Evolutionary conservation across 352 stramenopile species (phyloP).

Genomic region (Phytophthora sp.): DNA sequence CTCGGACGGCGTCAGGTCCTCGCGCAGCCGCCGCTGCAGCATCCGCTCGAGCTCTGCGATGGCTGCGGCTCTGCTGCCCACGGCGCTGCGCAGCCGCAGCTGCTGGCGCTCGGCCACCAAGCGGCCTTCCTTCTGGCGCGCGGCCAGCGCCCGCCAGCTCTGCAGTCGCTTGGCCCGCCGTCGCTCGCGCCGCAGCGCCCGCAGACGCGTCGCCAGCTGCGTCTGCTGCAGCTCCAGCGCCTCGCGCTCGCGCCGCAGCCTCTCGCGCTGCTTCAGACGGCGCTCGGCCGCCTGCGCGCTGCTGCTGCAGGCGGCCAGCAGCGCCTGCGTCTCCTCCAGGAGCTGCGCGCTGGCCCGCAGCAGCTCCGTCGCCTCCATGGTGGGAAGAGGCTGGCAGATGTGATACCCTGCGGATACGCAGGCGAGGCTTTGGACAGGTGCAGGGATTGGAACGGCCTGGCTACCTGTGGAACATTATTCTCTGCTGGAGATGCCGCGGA

Average conservation of each 20-base stretch:
- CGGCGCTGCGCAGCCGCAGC: conserved; percentile 9
- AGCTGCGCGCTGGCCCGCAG: conserved; percentile 11
- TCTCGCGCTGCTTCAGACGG: conserved; percentile 31
- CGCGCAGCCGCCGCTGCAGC: not conserved
- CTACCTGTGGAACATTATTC: too few species aligned
- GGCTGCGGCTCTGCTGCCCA: conserved; percentile 18
- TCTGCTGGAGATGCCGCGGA: too few species aligned
- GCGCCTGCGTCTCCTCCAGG: conserved; percentile 21
- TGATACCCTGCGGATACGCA: too few species aligned
- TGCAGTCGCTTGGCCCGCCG: conserved; percentile 11
- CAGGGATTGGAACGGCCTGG: too few species aligned
- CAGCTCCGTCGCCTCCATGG: not conserved
- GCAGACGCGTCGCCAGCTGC: conserved; percentile 15
- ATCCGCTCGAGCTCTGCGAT: conserved; percentile 26
- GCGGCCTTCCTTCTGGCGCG: conserved; percentile 27
- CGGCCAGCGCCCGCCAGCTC: conserved; percentile 24
- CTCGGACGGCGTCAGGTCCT: not conserved
- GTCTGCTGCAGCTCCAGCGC: conserved; percentile 22
- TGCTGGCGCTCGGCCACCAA: conserved; percentile 33
- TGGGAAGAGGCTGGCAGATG: too few species aligned
- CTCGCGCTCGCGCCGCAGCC: conserved; percentile 31
- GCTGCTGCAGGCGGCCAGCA: not conserved
- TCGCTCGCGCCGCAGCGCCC: conserved; percentile 7
- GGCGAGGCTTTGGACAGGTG: too few species aligned
- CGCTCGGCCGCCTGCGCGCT: conserved; percentile 19